phyloP scores from a whole-genome alignment of 192 early-diverging fungal genomes.

The Podila epicladia region DNA sequence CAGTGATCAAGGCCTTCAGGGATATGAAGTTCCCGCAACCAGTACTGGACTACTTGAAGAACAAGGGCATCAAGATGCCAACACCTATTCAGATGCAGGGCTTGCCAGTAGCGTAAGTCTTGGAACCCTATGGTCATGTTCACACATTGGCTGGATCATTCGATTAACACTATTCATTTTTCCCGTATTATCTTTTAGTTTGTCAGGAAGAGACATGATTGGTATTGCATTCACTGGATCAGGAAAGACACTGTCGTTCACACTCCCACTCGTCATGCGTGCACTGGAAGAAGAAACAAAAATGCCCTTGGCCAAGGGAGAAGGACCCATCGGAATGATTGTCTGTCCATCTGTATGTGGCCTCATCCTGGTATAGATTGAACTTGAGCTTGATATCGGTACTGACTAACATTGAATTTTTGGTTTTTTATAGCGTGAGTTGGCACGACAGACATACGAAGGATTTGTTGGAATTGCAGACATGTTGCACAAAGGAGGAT shows the following conservation, averaged over 20 bases:
- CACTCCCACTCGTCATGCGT: conserved; percentile 90
- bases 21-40: conserved; percentile 88
- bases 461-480: conserved; percentile 75
- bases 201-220: conserved; percentile 97
- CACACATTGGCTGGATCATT: too few relatives aligned
- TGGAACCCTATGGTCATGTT: background rate
- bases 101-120: conserved; percentile 82
- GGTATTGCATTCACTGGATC: conserved; percentile 98
- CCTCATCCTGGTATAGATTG: too few relatives aligned
- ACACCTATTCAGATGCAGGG: conserved; percentile 98
- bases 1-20: conserved; percentile 84
- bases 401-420: too few relatives aligned
- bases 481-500: conserved; percentile 68
- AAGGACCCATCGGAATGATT: conserved; percentile 95
- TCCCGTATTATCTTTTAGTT: conserved; percentile 22
- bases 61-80: conserved; percentile 86
- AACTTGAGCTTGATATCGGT: too few relatives aligned
- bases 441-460: conserved; percentile 95
- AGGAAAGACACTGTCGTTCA: conserved; percentile 95
- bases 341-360: conserved; percentile 86
- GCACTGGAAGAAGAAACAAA: conserved; percentile 94
- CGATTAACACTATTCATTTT: too few relatives aligned
- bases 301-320: conserved; percentile 82
- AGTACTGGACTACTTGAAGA: conserved; percentile 80
- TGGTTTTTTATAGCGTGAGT: conserved; percentile 74